Evolutionary conservation across 352 stramenopile species (phyloP), one percentile per base, ranked within the genome.

Genomic region (Phytopythium vexans): DNA sequence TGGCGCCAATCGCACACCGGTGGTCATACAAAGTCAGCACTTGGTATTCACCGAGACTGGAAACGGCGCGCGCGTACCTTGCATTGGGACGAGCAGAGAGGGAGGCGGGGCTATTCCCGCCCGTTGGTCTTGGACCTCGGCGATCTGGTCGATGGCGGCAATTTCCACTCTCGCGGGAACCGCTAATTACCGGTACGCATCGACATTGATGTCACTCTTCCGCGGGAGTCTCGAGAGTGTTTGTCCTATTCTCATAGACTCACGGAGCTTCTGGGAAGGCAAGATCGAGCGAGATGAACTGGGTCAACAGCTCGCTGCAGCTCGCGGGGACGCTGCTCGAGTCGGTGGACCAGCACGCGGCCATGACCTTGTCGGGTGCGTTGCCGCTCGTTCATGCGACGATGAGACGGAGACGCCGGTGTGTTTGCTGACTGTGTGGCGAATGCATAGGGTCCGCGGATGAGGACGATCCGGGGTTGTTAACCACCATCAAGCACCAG

Each of bases 311-410:
- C 52, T 92, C 79, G 58, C 70, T 94, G 44, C 79, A 94, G 63
- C 60, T 91, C 14, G 82, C 82, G 44, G 85, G 82, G 27, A 88
- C 72, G 49, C 64, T 94, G 54, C 78, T 94, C 45, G 82, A 94
- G 66, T 92, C 80, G 4, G 85, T 94, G 49, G 85, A 94, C 58
- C 82, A 94, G 69, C 84, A 88, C 33, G 85, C 82, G 15, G 82
- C 85, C 16, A 64, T 88, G 42, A 92, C 76, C n/a, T 73, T 94
- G 33, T 58, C 69, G 9, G 70, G 71, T 72, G 49, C 7, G 51
- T 56, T 57, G 15, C 49, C 52, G 8, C 21, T 41, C 62, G 4
- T 60, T 12, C 36, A 39, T 55, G 45, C 52, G 16, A 40, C 10
- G 14, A 7, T 41, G 46, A 59, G 41, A 58, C 31, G 36, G 54